Percentiles rank a stretch among this genome's conserved stretches.
phyloP scores from a whole-genome alignment of 495 filamentous ascomycete species.

The Cetradonia linearis region DNA sequence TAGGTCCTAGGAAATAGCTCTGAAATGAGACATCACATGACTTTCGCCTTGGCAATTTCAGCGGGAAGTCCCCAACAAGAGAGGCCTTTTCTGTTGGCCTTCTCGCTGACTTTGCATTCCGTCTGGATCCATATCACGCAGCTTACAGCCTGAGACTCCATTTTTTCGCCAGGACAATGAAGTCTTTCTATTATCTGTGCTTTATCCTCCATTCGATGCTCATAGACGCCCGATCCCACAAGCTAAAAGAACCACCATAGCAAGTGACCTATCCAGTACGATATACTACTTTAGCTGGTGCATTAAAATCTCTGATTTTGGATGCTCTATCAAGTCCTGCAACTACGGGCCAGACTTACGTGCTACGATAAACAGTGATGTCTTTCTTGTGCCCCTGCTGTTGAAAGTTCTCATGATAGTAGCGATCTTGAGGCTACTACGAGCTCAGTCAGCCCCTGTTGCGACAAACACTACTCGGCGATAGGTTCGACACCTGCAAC shows the following conservation, averaged over 20 bases:
- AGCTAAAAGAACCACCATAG: neutral
- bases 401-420: neutral
- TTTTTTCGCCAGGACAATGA: neutral
- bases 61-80: too few relatives aligned
- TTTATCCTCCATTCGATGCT: neutral
- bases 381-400: neutral
- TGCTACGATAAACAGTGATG: neutral
- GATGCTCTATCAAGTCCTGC: neutral
- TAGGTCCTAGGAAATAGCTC: too few relatives aligned
- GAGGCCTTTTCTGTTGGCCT: too few relatives aligned
- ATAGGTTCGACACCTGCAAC: neutral
- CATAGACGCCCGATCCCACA: neutral
- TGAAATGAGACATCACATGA: too few relatives aligned
- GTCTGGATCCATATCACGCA: neutral
- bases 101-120: neutral
- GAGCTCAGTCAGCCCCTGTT: neutral
- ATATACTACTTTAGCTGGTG: neutral
- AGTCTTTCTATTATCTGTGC: neutral
- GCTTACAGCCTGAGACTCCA: neutral
- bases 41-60: neutral
- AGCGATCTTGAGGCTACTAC: neutral
- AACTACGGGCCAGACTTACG: neutral
- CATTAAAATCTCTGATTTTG: neutral
- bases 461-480: neutral
- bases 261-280: neutral